phyloP scores from a whole-genome alignment of 1,284 basidiomycete genomes.

The Butyriboletus appendiculatus region DNA sequence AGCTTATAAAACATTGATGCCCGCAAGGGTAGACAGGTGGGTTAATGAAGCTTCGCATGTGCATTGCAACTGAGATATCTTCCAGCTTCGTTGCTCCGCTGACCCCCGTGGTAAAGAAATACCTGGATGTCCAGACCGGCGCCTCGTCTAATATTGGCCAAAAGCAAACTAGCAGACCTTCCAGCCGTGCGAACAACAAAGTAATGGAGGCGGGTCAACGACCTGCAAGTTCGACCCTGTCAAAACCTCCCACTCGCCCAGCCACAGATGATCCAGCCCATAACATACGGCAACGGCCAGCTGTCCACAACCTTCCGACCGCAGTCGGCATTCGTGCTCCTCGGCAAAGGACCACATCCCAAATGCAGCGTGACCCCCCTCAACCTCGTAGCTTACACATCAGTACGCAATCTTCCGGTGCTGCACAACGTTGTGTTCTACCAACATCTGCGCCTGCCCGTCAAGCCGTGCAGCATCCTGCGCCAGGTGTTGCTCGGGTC shows the following conservation, averaged over 20 bases:
- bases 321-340: conserved; percentile 12
- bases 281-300: conserved; percentile 10
- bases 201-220: conserved; percentile 12
- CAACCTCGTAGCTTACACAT: conserved; percentile 18
- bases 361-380: conserved; percentile 18
- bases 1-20: conserved; percentile 71
- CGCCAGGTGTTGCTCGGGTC: conserved; percentile 5
- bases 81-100: conserved; percentile 71
- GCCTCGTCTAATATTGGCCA: conserved; percentile 9
- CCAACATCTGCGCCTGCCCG: conserved; percentile 14
- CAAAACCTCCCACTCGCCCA: conserved; percentile 16
- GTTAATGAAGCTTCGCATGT: conserved; percentile 27
- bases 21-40: conserved; percentile 65
- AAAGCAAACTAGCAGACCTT: conserved; percentile 27
- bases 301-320: neutral
- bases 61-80: conserved; percentile 4
- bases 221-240: conserved; percentile 7
- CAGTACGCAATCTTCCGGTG: conserved; percentile 21
- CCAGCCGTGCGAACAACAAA: conserved; percentile 25
- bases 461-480: conserved; percentile 15
- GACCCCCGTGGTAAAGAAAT: conserved; percentile 76
- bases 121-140: conserved; percentile 61
- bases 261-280: neutral
- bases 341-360: conserved; percentile 23
- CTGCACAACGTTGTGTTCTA: conserved; percentile 24